phyloP scores from a whole-genome alignment of 2,329 filamentous ascomycete genomes.

The Colletotrichum cuscutae region DNA sequence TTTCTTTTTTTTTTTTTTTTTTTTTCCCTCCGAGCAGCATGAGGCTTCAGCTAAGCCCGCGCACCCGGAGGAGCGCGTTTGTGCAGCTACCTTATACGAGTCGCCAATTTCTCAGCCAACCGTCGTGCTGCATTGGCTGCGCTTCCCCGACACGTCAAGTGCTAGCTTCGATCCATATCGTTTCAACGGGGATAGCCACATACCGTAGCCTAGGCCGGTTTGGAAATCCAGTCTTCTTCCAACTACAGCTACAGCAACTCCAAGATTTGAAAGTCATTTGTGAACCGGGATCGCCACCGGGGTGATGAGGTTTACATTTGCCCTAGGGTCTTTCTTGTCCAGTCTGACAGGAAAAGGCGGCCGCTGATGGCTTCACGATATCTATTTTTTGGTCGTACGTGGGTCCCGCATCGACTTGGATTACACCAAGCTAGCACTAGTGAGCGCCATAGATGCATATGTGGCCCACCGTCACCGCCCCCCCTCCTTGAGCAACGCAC shows the following conservation, averaged over 20 bases:
- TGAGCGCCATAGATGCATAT: slow-evolving; percentile 21
- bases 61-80: neutral
- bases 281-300: neutral
- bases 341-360: neutral
- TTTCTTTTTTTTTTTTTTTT: slow-evolving; percentile 2
- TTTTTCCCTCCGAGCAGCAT: neutral
- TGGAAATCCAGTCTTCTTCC: neutral
- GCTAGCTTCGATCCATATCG: neutral
- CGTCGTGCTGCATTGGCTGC: neutral
- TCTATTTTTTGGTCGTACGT: slow-evolving; percentile 16
- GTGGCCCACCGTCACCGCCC: neutral
- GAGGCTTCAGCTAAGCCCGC: slow-evolving; percentile 6
- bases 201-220: neutral
- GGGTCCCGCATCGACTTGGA: neutral
- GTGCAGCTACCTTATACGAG: neutral
- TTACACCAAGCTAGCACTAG: slow-evolving; percentile 1
- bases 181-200: neutral
- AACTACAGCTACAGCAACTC: neutral
- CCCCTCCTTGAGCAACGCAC: neutral
- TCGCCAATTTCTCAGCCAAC: neutral
- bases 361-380: neutral
- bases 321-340: neutral
- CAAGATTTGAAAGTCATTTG: neutral
- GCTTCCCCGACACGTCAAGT: neutral
- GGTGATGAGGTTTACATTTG: neutral